Base-by-base conservation (phyloP, 495 filamentous ascomycete species). In the Eremomyces bilateralis region DNA sequence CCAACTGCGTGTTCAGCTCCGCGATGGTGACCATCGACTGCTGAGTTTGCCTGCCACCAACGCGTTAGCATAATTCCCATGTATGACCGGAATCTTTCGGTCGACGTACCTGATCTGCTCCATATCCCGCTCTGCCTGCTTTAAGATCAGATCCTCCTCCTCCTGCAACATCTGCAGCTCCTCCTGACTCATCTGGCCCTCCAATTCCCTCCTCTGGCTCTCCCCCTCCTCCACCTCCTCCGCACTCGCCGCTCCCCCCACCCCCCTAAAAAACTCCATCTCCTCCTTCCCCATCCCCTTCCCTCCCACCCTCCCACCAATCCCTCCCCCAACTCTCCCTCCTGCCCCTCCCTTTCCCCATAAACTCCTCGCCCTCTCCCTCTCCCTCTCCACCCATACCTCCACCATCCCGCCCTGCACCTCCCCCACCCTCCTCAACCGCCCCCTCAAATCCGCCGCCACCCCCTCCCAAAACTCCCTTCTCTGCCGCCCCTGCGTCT, bases 381-480 rank as follows among this genome's bases (percentile, higher is more conserved):
- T 61, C 48, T 83, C 79, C 38, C 90, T 58, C 49, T 69, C 67
- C 39, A 95, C 53, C 46, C 88, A 54, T 48, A 76, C 76, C 56
- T 92, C 88, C 59, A 95, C 90, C 80, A 94, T 93, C 31, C 58
- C 61, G 35, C 78, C 64, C 60, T 95, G 84, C 41, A 76, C 67
- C 52, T 69, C 60, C 21, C 73, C 73, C 10, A 70, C 78, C 38
- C 71, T 63, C 55, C 88, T 78, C 25, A 97, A 51, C 44, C 67
- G 64, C 35, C 71, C 59, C 35, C 77, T 60, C 42, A 97, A 47
- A 49, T 74, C 84, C 75, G 76, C 82, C 1, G 95, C 51, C 17
- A 95, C 71, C 39, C 72, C 69, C 46, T 91, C 85, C 33, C 85
- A 58, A 32, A 84, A 69, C 19, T 57, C 59, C 6, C 60, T 65